Conservation (phyloP, 176 grass and related monocot species). For the Panicum miliaceum region DNA sequence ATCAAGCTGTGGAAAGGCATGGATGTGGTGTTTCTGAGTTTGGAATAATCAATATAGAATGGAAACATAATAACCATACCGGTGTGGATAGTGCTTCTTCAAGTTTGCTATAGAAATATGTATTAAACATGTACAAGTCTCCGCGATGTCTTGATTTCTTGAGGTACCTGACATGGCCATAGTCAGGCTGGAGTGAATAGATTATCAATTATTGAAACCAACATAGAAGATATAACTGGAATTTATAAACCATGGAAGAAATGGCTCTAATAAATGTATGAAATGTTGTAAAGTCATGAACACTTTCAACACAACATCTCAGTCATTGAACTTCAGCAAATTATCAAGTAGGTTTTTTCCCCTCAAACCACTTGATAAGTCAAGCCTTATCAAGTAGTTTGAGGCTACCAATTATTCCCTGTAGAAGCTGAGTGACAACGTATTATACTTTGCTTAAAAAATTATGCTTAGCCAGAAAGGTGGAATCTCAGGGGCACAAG, state of each 20-base stretch:
- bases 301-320: slow-evolving; percentile 9
- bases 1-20: not conserved
- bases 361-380: no score
- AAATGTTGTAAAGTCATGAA: slow-evolving; percentile 21
- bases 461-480: not conserved
- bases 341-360: not conserved
- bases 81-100: slow-evolving; percentile 51
- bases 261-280: not conserved
- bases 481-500: not conserved
- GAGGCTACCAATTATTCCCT: slow-evolving; percentile 18
- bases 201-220: slow-evolving; percentile 28
- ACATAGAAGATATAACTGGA: not conserved
- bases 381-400: not conserved
- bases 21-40: not conserved
- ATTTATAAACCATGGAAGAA: slow-evolving; percentile 17
- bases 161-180: slow-evolving; percentile 63
- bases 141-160: slow-evolving; percentile 44
- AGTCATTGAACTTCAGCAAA: not conserved
- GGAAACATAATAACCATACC: slow-evolving; percentile 46
- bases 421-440: not conserved
- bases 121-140: slow-evolving; percentile 69
- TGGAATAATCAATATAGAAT: not conserved
- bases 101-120: slow-evolving; percentile 79
- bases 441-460: slow-evolving; percentile 23
- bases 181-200: slow-evolving; percentile 28